Evolutionary conservation across 202 grass and related monocot genomes (phyloP).

Genomic region (Digitaria exilis): DNA sequence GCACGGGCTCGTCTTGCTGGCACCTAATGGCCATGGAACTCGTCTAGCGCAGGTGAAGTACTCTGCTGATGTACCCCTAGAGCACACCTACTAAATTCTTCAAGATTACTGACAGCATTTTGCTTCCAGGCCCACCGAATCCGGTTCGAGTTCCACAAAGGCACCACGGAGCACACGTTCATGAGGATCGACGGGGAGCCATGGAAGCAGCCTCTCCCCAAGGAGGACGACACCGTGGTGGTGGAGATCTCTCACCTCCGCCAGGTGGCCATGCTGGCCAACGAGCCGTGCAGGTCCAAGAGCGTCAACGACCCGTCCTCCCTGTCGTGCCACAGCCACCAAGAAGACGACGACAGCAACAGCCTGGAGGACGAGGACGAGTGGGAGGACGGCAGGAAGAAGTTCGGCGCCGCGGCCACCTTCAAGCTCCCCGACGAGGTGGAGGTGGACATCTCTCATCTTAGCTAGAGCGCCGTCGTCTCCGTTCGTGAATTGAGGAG

Average conservation of each 20-base stretch:
- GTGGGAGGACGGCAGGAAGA: slow-evolving; percentile 74
- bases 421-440: slow-evolving; percentile 81
- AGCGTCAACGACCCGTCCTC: slow-evolving; percentile 50
- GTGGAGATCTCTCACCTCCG: slow-evolving; percentile 84
- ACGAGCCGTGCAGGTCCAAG: slow-evolving; percentile 61
- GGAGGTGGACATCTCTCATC: slow-evolving; percentile 67
- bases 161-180: slow-evolving; percentile 63
- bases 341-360: slow-evolving; percentile 43
- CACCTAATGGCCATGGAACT: slow-evolving; percentile 90
- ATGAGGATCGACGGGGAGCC: slow-evolving; percentile 96
- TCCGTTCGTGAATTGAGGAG: neutral
- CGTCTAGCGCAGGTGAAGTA: slow-evolving; percentile 81
- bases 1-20: slow-evolving; percentile 84
- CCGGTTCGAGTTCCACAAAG: slow-evolving; percentile 88
- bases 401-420: slow-evolving; percentile 80
- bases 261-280: slow-evolving; percentile 80
- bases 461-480: slow-evolving; percentile 44
- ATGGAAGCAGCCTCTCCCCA: slow-evolving; percentile 93
- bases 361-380: slow-evolving; percentile 65
- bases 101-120: neutral
- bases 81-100: neutral
- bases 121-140: slow-evolving; percentile 59
- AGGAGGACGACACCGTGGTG: slow-evolving; percentile 68
- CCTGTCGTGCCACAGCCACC: slow-evolving; percentile 12
- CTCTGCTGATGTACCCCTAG: neutral